Evolutionary conservation across 2,329 filamentous ascomycete genomes (phyloP).

Genomic region (Blastomyces percursus): DNA sequence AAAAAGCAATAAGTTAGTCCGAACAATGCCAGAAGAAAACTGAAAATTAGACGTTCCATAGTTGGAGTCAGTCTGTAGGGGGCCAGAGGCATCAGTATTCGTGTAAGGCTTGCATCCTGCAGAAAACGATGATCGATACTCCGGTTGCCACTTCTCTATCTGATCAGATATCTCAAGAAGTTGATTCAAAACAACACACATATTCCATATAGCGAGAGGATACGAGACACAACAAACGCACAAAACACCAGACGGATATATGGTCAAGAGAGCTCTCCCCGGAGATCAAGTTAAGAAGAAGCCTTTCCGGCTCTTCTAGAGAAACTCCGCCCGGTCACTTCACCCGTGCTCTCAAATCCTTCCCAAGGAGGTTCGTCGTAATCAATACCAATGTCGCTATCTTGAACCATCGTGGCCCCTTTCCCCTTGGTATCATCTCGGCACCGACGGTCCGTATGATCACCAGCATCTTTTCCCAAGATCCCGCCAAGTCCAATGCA

Average conservation of each 20-base stretch:
- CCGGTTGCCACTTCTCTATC: background rate
- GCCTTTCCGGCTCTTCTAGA: background rate
- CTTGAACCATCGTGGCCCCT: slow-evolving; percentile 9
- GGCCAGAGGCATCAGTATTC: background rate
- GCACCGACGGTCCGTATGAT: slow-evolving; percentile 6
- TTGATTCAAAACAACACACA: background rate
- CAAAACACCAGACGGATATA: background rate
- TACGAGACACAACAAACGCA: background rate
- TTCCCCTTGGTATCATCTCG: slow-evolving; percentile 5
- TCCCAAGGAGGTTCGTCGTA: slow-evolving; percentile 35
- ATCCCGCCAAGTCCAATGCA: slow-evolving; percentile 31
- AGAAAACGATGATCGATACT: background rate
- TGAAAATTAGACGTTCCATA: background rate
- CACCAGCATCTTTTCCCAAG: background rate
- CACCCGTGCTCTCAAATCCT: slow-evolving; percentile 33
- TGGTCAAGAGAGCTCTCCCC: background rate
- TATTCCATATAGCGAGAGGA: background rate
- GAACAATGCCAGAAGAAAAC: background rate
- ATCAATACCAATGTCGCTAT: slow-evolving; percentile 18
- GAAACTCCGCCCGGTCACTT: slow-evolving; percentile 25
- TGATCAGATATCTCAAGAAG: background rate
- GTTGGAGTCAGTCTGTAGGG: background rate
- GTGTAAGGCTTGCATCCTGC: background rate
- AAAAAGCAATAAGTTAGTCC: slow-evolving; percentile 1
- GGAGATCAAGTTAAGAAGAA: background rate